Base-by-base conservation (phyloP, 139 green algal species). In the Chlorella ohadii region DNA sequence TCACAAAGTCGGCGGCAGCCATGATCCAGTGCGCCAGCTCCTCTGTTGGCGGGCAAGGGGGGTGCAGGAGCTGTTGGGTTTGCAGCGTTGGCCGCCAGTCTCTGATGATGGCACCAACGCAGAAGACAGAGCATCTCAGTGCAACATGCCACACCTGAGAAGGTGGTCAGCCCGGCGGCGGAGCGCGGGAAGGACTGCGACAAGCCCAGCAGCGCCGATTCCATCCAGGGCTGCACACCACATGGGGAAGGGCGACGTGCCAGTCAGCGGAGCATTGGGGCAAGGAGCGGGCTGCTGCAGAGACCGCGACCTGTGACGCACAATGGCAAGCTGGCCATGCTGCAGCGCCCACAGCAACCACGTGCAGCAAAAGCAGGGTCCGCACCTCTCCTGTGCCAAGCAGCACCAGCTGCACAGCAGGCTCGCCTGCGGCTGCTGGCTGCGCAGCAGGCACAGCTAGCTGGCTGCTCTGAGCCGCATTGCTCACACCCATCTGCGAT, bases 1-100 rank as follows among this genome's bases (percentile, higher is more conserved):
- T n/a, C 39, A 97, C 67, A 74, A 92, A 95, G 89, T 97, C 95
- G 0, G 85, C 83, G 13, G 73, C 95, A 7, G 94, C 95, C 79
- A 96, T 79, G 4, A 98, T 82, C 23, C 93, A 89, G 83, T 97
- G 95, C 25, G 92, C 92, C 38, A 94, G 77, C 33, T 87, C 71
- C 89, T 97, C 93, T 81, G 74, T 33, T 39, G 51, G 44, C 27
- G 61, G 12, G 20, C 13, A 73, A 15, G 31, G 31, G 31, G 15
- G 0, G 33, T n/a, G n/a, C n/a, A n/a, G n/a, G n/a, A n/a, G n/a
- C n/a, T n/a, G n/a, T n/a, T n/a, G n/a, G n/a, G n/a, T n/a, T n/a
- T n/a, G n/a, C n/a, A n/a, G n/a, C n/a, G n/a, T n/a, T n/a, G n/a
- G n/a, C n/a, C n/a, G n/a, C n/a, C n/a, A n/a, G n/a, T n/a, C n/a